Evolutionary conservation across 2,329 filamentous ascomycete genomes (phyloP), one percentile per base, ranked within the genome.

Genomic region (Penicillium capsulatum): DNA sequence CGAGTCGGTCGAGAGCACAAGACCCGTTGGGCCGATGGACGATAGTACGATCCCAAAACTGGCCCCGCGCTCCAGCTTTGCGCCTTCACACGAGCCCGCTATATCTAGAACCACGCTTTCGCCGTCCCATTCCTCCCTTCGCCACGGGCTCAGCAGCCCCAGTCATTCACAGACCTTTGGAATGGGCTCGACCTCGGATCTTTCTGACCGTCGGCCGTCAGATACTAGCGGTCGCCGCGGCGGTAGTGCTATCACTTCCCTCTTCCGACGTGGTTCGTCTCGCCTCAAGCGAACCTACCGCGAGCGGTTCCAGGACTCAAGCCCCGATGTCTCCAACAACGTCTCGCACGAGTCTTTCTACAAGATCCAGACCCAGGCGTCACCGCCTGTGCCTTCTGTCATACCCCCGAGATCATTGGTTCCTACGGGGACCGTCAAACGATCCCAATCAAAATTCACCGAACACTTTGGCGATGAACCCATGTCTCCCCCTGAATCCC

Each of bases 381-480:
- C 76, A 40, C 62, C 76, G 39, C 62, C 60, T 9, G 51, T 61
- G 13, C 40, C 42, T 4, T 60, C 66, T 3, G 53, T 63, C 8
- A 56, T 64, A 20, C 59, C 65, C 10, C 60, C 65, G 5, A 63
- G 64, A 38, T 57, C 64, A 2, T 70, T 73, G 41, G 65, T 71
- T 39, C 68, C 69, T 31, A 74, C 75, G 14, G 73, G 71, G 27
- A 71, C 82, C 4, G 84, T 88, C 4, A 84, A 85, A 55, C 80
- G 90, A 40, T 92, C 88, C 3, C 83, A 86, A 65, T 96, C 90
- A 26, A 90, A 87, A 40, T 97, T 97, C 69, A 79, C 86, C 34
- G 91, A 97, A 68, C 89, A 96, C 57, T 74, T 96, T 9, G 90
- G 89, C 3, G 91, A 96, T 58, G 76, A 88, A 36, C 85, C 87